These are phyloP conservation scores for Salix koriyanagi DNA, from an alignment of 345 rosid genomes.

Conservation along the genomic window DNA sequence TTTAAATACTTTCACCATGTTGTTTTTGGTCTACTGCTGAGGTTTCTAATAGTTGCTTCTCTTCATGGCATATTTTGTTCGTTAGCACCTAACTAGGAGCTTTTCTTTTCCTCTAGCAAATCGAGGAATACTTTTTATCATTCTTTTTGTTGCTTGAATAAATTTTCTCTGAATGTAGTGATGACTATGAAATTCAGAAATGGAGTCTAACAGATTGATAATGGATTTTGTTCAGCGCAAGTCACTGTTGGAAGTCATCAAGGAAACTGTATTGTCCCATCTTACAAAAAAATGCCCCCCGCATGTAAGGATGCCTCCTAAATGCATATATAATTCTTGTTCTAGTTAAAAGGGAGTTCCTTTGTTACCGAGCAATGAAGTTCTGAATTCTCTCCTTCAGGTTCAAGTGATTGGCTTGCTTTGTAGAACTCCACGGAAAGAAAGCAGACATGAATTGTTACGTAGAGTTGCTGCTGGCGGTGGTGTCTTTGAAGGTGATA, in stretches of 20 bases:
- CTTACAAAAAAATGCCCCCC: constrained; percentile 83
- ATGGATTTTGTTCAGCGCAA: constrained; percentile 55
- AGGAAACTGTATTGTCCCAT: constrained; percentile 86
- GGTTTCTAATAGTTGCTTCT: neutral
- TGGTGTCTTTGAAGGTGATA: constrained; percentile 67
- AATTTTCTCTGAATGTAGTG: neutral
- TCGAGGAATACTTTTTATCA: neutral
- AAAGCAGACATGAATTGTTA: constrained; percentile 80
- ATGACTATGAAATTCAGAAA: neutral
- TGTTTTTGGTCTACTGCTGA: neutral
- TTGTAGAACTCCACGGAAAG: constrained; percentile 83
- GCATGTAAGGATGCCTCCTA: constrained; percentile 48
- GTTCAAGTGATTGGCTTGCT: constrained; percentile 94
- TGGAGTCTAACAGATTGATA: constrained; percentile 18
- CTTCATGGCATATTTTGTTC: neutral
- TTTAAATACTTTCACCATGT: too few relatives aligned
- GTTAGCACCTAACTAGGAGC: neutral
- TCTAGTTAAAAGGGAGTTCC: constrained; percentile 1
- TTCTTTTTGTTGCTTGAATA: neutral
- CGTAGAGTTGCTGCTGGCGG: constrained; percentile 96
- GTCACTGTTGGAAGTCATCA: constrained; percentile 67
- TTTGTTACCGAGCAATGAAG: neutral
- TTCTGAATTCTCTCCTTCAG: constrained; percentile 25
- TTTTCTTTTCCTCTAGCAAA: neutral
- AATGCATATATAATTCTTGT: neutral